Evolutionary conservation across 139 green algal species (phyloP).

Genomic region (Chlamydomonas sphaeroides): DNA sequence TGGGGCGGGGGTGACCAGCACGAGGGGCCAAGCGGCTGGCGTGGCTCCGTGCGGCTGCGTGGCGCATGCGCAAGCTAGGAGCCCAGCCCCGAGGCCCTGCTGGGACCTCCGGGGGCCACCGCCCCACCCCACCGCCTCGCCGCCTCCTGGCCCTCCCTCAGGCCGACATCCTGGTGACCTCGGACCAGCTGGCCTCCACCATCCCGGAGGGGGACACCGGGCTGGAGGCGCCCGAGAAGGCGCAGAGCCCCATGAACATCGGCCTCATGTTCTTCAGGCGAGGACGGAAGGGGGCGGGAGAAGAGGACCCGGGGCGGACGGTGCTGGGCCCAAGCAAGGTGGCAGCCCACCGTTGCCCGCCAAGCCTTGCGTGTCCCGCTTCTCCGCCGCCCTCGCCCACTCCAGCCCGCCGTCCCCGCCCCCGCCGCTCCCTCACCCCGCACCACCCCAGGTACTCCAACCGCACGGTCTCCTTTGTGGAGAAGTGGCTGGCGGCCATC

Average conservation of each 20-base stretch:
- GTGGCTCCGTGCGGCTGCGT: no score
- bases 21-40: not conserved
- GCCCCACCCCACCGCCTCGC: not conserved
- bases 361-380: no score
- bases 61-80: not conserved
- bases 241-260: conserved; percentile 71
- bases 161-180: conserved; percentile 59
- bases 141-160: not conserved
- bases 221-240: conserved; percentile 54
- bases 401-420: no score
- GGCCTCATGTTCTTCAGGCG: conserved; percentile 52
- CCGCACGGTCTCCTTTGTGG: conserved; percentile 40
- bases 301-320: no score
- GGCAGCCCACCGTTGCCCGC: no score
- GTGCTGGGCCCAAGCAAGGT: no score
- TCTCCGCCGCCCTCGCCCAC: no score
- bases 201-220: conserved; percentile 40
- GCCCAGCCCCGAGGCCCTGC: no score
- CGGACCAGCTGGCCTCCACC: conserved; percentile 50
- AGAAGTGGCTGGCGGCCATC: conserved; percentile 56
- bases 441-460: conserved; percentile 8
- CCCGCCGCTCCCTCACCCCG: no score
- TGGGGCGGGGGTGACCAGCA: no score
- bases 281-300: no score
- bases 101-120: not conserved